A percentile compares a stretch with the other conserved stretches of the same genome.
Evolutionary conservation across 2,329 filamentous ascomycete species (phyloP).

Genomic region (Colletotrichum sp.): DNA sequence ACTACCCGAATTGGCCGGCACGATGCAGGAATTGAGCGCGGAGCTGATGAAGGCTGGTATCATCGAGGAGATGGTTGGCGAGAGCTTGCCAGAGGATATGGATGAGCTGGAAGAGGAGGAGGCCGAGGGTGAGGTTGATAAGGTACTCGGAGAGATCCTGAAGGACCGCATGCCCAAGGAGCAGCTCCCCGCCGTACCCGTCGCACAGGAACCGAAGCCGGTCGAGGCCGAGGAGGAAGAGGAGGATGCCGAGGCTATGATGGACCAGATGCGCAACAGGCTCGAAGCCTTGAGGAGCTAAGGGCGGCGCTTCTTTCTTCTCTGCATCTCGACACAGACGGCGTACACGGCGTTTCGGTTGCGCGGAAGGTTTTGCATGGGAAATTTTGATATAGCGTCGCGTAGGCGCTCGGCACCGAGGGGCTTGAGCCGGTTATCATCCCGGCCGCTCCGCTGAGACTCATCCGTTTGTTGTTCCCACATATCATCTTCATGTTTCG

Average conservation of each 20-base stretch:
- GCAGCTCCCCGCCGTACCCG: slow-evolving; percentile 60
- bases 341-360: slow-evolving; percentile 13
- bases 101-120: slow-evolving; percentile 75
- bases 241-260: slow-evolving; percentile 85
- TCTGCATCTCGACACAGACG: slow-evolving; percentile 15
- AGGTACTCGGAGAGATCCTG: slow-evolving; percentile 88
- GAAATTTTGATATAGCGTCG: background rate
- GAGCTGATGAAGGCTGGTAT: slow-evolving; percentile 95
- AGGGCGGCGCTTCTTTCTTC: background rate
- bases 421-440: background rate
- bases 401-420: background rate
- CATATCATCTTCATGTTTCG: background rate
- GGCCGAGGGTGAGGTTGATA: slow-evolving; percentile 83
- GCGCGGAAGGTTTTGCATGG: background rate
- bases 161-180: slow-evolving; percentile 77
- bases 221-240: slow-evolving; percentile 66
- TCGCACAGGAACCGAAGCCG: slow-evolving; percentile 56
- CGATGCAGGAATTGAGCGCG: slow-evolving; percentile 85
- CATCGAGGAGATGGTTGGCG: slow-evolving; percentile 96
- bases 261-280: slow-evolving; percentile 92
- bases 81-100: slow-evolving; percentile 79
- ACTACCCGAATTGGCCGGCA: slow-evolving; percentile 84
- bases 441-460: background rate
- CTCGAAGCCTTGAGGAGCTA: slow-evolving; percentile 91
- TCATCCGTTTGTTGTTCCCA: background rate